Conservation (phyloP, 768 basidiomycete genomes). For the Kwoniella shandongensis region DNA sequence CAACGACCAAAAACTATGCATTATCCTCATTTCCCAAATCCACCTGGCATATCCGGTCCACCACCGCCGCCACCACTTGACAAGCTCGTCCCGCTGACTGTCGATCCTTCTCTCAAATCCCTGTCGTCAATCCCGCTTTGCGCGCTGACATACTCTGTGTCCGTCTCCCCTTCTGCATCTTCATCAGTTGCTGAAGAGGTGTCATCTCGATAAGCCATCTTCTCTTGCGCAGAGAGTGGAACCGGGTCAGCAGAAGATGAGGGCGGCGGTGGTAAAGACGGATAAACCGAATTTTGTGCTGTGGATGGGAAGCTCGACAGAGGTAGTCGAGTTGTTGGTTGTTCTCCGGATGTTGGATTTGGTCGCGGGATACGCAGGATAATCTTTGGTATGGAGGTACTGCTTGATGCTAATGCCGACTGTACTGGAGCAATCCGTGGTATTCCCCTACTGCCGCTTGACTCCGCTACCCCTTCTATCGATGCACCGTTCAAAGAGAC, state of each 20-base stretch:
- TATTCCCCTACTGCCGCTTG: background rate
- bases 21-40: background rate
- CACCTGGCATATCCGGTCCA: conserved; percentile 1
- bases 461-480: no score
- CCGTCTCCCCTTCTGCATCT: conserved; percentile 19
- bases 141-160: conserved; percentile 29
- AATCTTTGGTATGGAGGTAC: conserved; percentile 14
- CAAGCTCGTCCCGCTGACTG: background rate
- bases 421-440: background rate
- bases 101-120: background rate
- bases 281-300: conserved; percentile 1
- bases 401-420: background rate
- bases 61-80: background rate
- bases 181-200: conserved; percentile 22
- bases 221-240: conserved; percentile 3
- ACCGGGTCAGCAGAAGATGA: background rate
- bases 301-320: background rate
- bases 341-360: background rate
- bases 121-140: conserved; percentile 13
- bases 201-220: conserved; percentile 24
- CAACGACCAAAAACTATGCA: background rate
- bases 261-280: background rate
- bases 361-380: conserved; percentile 26
- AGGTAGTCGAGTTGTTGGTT: background rate
- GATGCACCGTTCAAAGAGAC: background rate